phyloP scores from a whole-genome alignment of 1,284 basidiomycete genomes.

The Ustilago trichophora region DNA sequence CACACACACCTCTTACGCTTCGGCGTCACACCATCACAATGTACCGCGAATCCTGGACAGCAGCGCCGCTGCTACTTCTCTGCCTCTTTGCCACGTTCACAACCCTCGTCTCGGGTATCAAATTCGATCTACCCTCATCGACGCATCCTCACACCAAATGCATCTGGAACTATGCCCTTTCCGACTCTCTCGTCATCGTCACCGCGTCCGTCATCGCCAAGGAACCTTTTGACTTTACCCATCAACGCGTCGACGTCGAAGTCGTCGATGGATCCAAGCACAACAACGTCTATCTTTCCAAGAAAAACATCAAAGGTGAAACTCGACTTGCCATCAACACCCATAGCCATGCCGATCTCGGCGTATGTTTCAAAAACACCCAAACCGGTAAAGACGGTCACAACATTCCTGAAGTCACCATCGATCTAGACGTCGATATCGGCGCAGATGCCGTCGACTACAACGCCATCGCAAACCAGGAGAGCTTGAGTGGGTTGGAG shows the following conservation, averaged over 20 bases:
- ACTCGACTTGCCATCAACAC: slow-evolving; percentile 92
- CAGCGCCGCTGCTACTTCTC: slow-evolving; percentile 11
- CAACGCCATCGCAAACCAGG: slow-evolving; percentile 98
- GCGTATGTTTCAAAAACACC: slow-evolving; percentile 87
- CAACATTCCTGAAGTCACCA: slow-evolving; percentile 5
- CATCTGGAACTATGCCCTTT: slow-evolving; percentile 66
- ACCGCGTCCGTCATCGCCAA: slow-evolving; percentile 83
- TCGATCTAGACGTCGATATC: slow-evolving; percentile 96
- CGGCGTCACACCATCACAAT: not conserved
- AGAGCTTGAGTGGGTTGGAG: slow-evolving; percentile 92
- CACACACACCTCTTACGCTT: not conserved
- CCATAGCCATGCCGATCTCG: slow-evolving; percentile 90
- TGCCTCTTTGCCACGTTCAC: slow-evolving; percentile 7
- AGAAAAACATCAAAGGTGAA: slow-evolving; percentile 87
- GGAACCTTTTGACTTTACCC: slow-evolving; percentile 32
- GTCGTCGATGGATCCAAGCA: slow-evolving; percentile 88
- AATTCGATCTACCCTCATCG: slow-evolving; percentile 57
- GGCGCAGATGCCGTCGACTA: slow-evolving; percentile 98
- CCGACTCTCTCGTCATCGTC: slow-evolving; percentile 72
- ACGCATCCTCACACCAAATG: slow-evolving; percentile 54
- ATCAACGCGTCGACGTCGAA: slow-evolving; percentile 78
- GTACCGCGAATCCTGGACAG: not conserved
- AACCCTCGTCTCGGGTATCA: slow-evolving; percentile 46
- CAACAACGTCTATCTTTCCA: slow-evolving; percentile 89
- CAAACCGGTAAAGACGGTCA: not conserved